phyloP scores from a whole-genome alignment of 352 stramenopile species.

The Discostella stelligera region DNA sequence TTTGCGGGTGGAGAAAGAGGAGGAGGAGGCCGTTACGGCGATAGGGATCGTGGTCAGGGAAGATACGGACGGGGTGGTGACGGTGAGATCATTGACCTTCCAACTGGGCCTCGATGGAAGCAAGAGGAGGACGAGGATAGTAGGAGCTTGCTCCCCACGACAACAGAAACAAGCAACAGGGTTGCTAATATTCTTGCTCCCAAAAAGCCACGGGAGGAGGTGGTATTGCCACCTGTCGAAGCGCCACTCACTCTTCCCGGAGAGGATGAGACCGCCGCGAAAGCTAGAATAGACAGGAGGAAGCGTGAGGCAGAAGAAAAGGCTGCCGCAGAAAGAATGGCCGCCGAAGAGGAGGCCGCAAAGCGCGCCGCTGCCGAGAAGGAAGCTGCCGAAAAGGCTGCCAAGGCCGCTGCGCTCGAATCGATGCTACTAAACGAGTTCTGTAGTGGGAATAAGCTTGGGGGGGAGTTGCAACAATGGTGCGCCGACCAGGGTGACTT shows the following conservation, averaged over 20 bases:
- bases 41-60: slow-evolving; percentile 11
- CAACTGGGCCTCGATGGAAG: slow-evolving; percentile 38
- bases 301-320: slow-evolving; percentile 48
- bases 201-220: slow-evolving; percentile 43
- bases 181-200: slow-evolving; percentile 65
- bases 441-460: slow-evolving; percentile 62
- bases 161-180: slow-evolving; percentile 4
- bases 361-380: slow-evolving; percentile 26
- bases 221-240: slow-evolving; percentile 31
- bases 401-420: slow-evolving; percentile 39
- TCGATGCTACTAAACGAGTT: slow-evolving; percentile 61
- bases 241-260: slow-evolving; percentile 41
- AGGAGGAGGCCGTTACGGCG: slow-evolving; percentile 35
- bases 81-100: slow-evolving; percentile 15
- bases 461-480: slow-evolving; percentile 73
- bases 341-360: slow-evolving; percentile 37
- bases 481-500: slow-evolving; percentile 44
- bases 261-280: slow-evolving; percentile 42
- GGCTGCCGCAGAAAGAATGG: slow-evolving; percentile 35
- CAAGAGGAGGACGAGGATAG: slow-evolving; percentile 10
- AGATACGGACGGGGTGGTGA: slow-evolving; percentile 10
- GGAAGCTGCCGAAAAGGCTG: slow-evolving; percentile 30
- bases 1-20: slow-evolving; percentile 29
- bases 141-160: slow-evolving; percentile 18
- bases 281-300: slow-evolving; percentile 47